phyloP scores from a whole-genome alignment of 2,329 filamentous ascomycete species.

The Paramyrothecium sp. region DNA sequence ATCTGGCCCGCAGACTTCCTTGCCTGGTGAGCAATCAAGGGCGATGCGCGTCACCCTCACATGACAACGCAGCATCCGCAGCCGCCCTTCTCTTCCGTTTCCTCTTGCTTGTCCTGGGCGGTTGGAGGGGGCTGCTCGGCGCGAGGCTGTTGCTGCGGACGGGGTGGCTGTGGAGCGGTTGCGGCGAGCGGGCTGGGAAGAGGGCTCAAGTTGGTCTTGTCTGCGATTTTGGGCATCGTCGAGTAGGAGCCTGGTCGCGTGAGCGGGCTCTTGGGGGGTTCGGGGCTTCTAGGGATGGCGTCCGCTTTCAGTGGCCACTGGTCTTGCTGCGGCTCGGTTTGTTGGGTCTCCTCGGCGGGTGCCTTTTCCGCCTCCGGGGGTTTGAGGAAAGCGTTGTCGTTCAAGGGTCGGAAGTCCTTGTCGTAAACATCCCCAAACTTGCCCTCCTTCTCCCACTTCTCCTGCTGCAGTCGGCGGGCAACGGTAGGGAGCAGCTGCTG shows the following conservation, averaged over 20 bases:
- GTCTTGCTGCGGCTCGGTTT: constrained; percentile 16
- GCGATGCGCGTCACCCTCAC: constrained; percentile 32
- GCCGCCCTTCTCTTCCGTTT: constrained; percentile 38
- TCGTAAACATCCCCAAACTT: constrained; percentile 84
- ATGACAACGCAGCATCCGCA: constrained; percentile 53
- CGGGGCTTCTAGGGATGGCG: constrained; percentile 40
- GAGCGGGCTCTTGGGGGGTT: constrained; percentile 41
- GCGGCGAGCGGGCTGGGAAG: constrained; percentile 47
- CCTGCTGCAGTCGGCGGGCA: constrained; percentile 85
- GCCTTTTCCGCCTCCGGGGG: constrained; percentile 38
- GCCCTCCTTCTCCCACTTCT: constrained; percentile 92
- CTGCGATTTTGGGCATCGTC: constrained; percentile 59
- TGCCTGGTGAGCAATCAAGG: no score
- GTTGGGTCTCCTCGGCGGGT: constrained; percentile 10
- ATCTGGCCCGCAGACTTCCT: constrained; percentile 1
- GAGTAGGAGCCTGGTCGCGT: constrained; percentile 53
- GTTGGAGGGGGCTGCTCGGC: constrained; percentile 6
- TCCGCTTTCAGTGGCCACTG: constrained; percentile 61
- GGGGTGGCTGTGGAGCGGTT: constrained; percentile 28
- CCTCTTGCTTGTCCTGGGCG: constrained; percentile 12
- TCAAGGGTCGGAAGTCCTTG: constrained; percentile 81
- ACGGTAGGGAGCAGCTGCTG: constrained; percentile 95
- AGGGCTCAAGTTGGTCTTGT: constrained; percentile 28
- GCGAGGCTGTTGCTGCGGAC: constrained; percentile 8
- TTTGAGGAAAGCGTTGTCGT: constrained; percentile 56